phyloP scores from a whole-genome alignment of 257 asterid species.

The Petunia axillaris region DNA sequence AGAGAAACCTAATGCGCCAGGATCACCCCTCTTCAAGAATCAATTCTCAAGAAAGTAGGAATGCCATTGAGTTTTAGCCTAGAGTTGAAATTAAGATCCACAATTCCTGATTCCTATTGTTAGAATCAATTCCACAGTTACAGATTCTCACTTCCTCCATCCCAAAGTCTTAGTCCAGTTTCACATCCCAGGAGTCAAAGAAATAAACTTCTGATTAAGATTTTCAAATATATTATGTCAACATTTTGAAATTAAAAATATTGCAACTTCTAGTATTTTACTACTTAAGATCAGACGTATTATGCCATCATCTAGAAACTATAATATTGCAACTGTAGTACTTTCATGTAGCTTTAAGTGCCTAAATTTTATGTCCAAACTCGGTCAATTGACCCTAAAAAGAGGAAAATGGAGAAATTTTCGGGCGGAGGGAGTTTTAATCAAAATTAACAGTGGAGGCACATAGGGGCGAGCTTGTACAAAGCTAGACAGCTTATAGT shows the following conservation, averaged over 20 bases:
- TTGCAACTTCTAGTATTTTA: neutral
- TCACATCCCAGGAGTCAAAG: conserved; percentile 8
- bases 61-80: conserved; percentile 1
- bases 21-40: neutral
- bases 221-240: neutral
- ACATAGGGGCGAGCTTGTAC: too few relatives aligned
- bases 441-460: too few relatives aligned
- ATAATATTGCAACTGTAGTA: too few relatives aligned
- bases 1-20: neutral
- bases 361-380: too few relatives aligned
- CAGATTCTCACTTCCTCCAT: neutral
- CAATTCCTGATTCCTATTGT: neutral
- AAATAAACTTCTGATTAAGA: neutral
- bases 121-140: neutral
- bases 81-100: neutral
- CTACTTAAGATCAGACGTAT: neutral
- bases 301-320: neutral
- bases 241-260: neutral
- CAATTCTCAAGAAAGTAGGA: conserved; percentile 18
- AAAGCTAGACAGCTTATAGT: too few relatives aligned
- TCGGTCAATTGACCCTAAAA: too few relatives aligned
- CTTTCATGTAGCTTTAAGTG: too few relatives aligned
- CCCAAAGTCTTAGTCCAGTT: neutral
- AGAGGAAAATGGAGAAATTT: too few relatives aligned
- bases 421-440: too few relatives aligned